Evolutionary conservation across 129 eudicot species (phyloP).

Genomic region (Tagetes patula): DNA sequence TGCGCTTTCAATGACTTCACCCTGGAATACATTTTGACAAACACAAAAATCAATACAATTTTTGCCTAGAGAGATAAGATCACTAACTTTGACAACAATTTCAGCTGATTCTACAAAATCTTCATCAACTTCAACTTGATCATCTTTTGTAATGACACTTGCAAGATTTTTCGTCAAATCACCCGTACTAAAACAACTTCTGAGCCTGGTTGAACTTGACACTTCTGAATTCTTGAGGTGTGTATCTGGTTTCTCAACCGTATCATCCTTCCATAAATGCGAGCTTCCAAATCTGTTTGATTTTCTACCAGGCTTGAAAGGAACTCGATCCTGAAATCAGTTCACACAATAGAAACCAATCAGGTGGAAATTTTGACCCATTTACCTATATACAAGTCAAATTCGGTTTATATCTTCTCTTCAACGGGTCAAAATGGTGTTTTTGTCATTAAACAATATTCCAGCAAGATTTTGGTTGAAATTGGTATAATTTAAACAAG

Average conservation of each 20-base stretch:
- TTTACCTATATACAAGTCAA: not conserved
- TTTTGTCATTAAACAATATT: no score
- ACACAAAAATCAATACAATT: not conserved
- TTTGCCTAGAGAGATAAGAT: not conserved
- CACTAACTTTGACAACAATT: constrained; percentile 38
- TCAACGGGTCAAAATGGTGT: not conserved
- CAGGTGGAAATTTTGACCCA: not conserved
- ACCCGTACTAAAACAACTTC: constrained; percentile 34
- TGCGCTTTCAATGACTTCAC: constrained; percentile 28
- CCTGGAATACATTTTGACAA: constrained; percentile 22
- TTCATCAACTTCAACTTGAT: constrained; percentile 7
- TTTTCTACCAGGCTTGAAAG: constrained; percentile 35
- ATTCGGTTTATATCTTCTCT: not conserved
- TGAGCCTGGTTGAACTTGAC: constrained; percentile 27
- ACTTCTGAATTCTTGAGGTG: constrained; percentile 19
- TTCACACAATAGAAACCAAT: not conserved
- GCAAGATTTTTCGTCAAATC: constrained; percentile 29
- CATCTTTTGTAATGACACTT: constrained; percentile 26
- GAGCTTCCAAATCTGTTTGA: constrained; percentile 40
- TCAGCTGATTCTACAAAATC: constrained; percentile 25
- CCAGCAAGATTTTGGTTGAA: not conserved
- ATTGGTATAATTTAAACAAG: no score
- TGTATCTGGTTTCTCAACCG: not conserved
- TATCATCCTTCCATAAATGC: constrained; percentile 31
- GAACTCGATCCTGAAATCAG: constrained; percentile 49